Evolutionary conservation across 345 rosid genomes (phyloP).

Genomic region (Populus deltoides): DNA sequence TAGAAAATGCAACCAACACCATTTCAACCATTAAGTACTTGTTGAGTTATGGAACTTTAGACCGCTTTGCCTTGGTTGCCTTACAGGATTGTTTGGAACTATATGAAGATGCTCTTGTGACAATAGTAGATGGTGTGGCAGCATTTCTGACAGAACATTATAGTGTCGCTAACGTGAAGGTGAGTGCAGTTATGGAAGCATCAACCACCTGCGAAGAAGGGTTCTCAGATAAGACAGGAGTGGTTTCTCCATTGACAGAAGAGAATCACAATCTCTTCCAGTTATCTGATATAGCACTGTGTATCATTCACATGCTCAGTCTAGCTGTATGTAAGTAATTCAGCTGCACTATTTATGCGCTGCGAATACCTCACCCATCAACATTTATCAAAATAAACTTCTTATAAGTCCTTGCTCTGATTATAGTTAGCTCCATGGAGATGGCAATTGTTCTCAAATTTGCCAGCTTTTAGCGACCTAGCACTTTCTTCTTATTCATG

Average conservation of each 20-base stretch:
- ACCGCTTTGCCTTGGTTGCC: constrained; percentile 29
- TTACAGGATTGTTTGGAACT: constrained; percentile 49
- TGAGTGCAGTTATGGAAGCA: constrained; percentile 51
- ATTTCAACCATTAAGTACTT: constrained; percentile 37
- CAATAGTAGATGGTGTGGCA: constrained; percentile 39
- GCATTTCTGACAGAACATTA: constrained; percentile 40
- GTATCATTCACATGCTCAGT: constrained; percentile 39
- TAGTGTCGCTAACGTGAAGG: constrained; percentile 30
- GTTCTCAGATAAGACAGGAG: constrained; percentile 40
- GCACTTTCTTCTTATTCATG: neutral
- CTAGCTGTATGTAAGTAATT: neutral
- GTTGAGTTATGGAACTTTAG: constrained; percentile 26
- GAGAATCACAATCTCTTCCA: constrained; percentile 49
- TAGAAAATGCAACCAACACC: constrained; percentile 50
- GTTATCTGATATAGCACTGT: constrained; percentile 49
- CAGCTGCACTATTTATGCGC: neutral
- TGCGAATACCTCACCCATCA: neutral
- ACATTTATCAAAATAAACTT: neutral
- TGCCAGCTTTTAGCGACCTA: neutral
- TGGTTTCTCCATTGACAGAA: constrained; percentile 38
- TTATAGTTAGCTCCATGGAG: neutral
- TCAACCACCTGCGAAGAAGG: constrained; percentile 55
- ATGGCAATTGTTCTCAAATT: neutral
- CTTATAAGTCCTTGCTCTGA: neutral
- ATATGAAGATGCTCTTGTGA: constrained; percentile 37